Evolutionary conservation across 106 monocot species (phyloP).

Genomic region (Allium sativum): DNA sequence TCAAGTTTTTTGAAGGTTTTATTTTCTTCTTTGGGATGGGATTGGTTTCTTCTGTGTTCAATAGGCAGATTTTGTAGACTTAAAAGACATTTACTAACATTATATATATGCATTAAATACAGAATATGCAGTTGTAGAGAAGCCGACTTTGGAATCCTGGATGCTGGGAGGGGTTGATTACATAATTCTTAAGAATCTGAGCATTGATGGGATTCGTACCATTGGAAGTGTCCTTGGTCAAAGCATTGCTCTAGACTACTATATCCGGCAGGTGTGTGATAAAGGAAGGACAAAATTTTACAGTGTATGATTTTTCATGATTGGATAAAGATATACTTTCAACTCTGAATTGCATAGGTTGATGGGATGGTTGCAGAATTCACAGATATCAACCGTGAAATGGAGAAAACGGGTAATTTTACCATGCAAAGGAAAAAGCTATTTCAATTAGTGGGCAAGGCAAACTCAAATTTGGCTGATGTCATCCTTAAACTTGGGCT

Average conservation of each 20-base stretch:
- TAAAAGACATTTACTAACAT: background rate
- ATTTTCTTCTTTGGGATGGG: no score
- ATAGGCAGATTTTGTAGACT: no score
- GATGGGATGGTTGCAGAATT: conserved; percentile 82
- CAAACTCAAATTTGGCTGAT: conserved; percentile 64
- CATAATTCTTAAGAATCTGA: conserved; percentile 48
- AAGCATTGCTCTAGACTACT: conserved; percentile 69
- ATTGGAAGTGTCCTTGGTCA: conserved; percentile 80
- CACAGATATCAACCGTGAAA: conserved; percentile 63
- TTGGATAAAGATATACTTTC: no score
- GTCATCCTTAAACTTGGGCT: conserved; percentile 67
- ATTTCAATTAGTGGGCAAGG: conserved; percentile 68
- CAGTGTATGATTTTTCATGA: no score
- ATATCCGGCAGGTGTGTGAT: conserved; percentile 46
- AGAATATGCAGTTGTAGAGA: conserved; percentile 75
- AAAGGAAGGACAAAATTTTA: background rate
- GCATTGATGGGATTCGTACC: conserved; percentile 70
- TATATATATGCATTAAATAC: conserved; percentile 10
- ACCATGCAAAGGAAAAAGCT: conserved; percentile 74
- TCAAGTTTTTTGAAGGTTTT: no score
- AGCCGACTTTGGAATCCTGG: conserved; percentile 56
- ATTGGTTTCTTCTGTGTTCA: no score
- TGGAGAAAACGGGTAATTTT: conserved; percentile 76
- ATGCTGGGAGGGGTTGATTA: conserved; percentile 79
- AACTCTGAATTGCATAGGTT: conserved; percentile 24